Evolutionary conservation across 768 basidiomycete species (phyloP).

Genomic region (Asterophora parasitica): DNA sequence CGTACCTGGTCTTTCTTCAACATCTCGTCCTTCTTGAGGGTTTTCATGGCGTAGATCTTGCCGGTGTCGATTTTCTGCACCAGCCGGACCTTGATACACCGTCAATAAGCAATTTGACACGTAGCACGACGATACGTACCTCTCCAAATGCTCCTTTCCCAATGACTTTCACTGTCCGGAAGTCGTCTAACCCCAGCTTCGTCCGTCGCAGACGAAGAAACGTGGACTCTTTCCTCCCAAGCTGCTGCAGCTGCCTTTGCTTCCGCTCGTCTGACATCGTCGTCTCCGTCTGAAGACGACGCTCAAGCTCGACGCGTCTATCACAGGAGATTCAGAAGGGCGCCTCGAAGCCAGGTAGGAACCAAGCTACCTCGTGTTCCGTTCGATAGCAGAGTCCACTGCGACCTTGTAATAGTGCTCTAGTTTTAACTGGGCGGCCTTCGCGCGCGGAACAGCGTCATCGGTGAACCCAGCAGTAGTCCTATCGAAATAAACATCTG

Average conservation of each 20-base stretch:
- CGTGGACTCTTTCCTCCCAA: slow-evolving; percentile 84
- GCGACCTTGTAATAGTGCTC: slow-evolving; percentile 97
- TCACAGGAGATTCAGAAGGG: not conserved
- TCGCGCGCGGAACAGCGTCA: slow-evolving; percentile 76
- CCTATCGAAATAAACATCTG: slow-evolving; percentile 91
- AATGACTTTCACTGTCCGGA: slow-evolving; percentile 96
- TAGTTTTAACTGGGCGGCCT: slow-evolving; percentile 89
- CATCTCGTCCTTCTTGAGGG: slow-evolving; percentile 96
- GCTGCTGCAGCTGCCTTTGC: slow-evolving; percentile 73
- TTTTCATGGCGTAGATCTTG: slow-evolving; percentile 99
- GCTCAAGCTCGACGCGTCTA: slow-evolving; percentile 86
- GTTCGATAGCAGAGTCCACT: slow-evolving; percentile 91
- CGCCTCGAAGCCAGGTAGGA: not conserved
- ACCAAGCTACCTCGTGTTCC: slow-evolving; percentile 72
- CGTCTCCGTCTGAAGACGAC: slow-evolving; percentile 65
- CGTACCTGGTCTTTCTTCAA: slow-evolving; percentile 94
- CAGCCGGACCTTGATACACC: slow-evolving; percentile 60
- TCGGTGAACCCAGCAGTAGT: slow-evolving; percentile 73
- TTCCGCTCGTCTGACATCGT: slow-evolving; percentile 81
- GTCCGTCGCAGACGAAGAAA: slow-evolving; percentile 87
- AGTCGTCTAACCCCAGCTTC: slow-evolving; percentile 86
- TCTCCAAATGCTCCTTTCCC: slow-evolving; percentile 99
- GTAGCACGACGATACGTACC: slow-evolving; percentile 37
- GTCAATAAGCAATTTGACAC: not conserved
- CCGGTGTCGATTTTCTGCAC: slow-evolving; percentile 97